Percentiles rank a stretch among this genome's conserved stretches.
These are phyloP conservation scores for Linnemannia schmuckeri DNA, from an alignment of 192 early-diverging fungal species.

Conservation along the genomic window DNA sequence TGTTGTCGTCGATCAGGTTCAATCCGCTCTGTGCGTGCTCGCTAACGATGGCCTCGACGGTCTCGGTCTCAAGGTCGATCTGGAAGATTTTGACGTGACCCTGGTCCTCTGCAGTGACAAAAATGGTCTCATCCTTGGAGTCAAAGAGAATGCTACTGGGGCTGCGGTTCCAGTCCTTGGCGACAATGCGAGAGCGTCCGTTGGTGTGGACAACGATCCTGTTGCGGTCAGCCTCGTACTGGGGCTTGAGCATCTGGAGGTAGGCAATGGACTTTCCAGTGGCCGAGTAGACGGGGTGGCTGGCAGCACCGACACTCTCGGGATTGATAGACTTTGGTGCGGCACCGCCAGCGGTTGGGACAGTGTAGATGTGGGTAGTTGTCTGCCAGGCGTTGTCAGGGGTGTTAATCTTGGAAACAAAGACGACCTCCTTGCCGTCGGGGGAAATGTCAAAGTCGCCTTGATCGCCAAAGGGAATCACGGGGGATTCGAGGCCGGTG, in stretches of 20 bases:
- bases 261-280: slow-evolving; percentile 78
- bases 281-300: slow-evolving; percentile 72
- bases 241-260: slow-evolving; percentile 77
- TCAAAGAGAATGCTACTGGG: slow-evolving; percentile 71
- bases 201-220: slow-evolving; percentile 69
- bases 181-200: slow-evolving; percentile 57
- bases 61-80: slow-evolving; percentile 67
- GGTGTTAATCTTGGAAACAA: slow-evolving; percentile 76
- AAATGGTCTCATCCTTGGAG: slow-evolving; percentile 64
- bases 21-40: slow-evolving; percentile 64
- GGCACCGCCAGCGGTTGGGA: slow-evolving; percentile 61
- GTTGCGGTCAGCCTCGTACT: slow-evolving; percentile 86
- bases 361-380: slow-evolving; percentile 77
- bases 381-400: slow-evolving; percentile 82
- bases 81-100: slow-evolving; percentile 76
- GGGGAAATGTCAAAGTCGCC: slow-evolving; percentile 74
- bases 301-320: slow-evolving; percentile 69
- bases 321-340: slow-evolving; percentile 62
- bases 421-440: slow-evolving; percentile 75
- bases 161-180: slow-evolving; percentile 73
- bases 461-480: slow-evolving; percentile 70
- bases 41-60: slow-evolving; percentile 60
- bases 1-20: slow-evolving; percentile 55
- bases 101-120: slow-evolving; percentile 75
- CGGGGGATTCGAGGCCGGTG: slow-evolving; percentile 61